Base-by-base conservation (phyloP, 257 asterid species). In the Catharanthus roseus region DNA sequence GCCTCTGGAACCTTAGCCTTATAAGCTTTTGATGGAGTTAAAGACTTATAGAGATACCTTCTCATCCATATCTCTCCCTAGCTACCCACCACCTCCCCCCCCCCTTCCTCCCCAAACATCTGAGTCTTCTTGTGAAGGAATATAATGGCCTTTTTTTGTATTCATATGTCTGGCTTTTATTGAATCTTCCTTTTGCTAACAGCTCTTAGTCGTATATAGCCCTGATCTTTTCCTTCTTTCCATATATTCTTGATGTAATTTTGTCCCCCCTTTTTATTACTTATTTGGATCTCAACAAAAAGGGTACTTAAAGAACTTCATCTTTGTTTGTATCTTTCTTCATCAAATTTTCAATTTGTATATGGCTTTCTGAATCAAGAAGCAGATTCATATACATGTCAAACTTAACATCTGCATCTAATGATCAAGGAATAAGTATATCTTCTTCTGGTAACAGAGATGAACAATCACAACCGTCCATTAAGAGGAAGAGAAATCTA, bases 371-470 rank as follows among this genome's bases (percentile, higher is more conserved):
- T 50, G 26, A 51, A 51, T 51, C 58, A 51, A n/a, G n/a, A n/a
- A n/a, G n/a, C n/a, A n/a, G 58, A 51, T 51, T 51, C 26, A 42
- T 9, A 29, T 80, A 69, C 68, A 75, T 87, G 92, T 89, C 93
- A 65, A 89, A 89, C 80, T 73, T 89, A 75, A 87, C 90, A 56
- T 81, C 85, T 72, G 96, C 91, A 78, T 87, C 93, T 23, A 86
- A 86, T 63, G 92, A 87, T n/a, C n/a, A n/a, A n/a, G n/a, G n/a
- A 73, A 86, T 89, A 31, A 87, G 89, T 77, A 78, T 85, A 55
- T 83, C 85, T 72, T 83, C 86, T 74, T 86, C 96, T 21, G 79
- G 72, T 73, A 77, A 78, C 77, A 82, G 77, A 77, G 65, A 76
- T 77, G 87, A 29, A 7, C 65, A 58, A 31, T 79, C 84, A 50